phyloP scores from a whole-genome alignment of 2,329 filamentous ascomycete genomes.

The Drechslera avenae region DNA sequence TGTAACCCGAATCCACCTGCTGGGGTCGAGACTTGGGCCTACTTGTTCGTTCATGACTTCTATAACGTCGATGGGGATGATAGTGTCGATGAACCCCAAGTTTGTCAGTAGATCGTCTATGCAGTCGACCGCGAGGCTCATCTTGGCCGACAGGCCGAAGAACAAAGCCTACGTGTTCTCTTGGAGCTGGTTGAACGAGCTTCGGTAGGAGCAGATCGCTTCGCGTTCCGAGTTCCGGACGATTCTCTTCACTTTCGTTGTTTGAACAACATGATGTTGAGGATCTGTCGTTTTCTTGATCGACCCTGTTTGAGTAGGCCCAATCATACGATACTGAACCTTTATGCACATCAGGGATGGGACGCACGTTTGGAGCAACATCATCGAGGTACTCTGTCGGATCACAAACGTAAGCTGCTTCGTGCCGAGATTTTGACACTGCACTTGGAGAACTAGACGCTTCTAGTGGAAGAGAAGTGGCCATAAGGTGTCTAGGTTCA shows the following conservation, averaged over 20 bases:
- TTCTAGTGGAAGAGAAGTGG: slow-evolving; percentile 27
- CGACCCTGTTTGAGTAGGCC: slow-evolving; percentile 25
- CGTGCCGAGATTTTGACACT: background rate
- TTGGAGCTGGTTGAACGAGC: slow-evolving; percentile 24
- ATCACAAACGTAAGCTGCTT: background rate
- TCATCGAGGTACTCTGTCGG: background rate
- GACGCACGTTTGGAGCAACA: slow-evolving; percentile 6
- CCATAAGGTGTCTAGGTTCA: slow-evolving; percentile 30
- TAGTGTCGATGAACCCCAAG: slow-evolving; percentile 14
- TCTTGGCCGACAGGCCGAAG: slow-evolving; percentile 33
- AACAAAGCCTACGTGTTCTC: slow-evolving; percentile 40
- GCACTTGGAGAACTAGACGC: slow-evolving; percentile 15
- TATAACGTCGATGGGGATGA: slow-evolving; percentile 15
- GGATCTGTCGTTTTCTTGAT: slow-evolving; percentile 1
- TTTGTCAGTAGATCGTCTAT: slow-evolving; percentile 13
- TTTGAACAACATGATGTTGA: slow-evolving; percentile 19
- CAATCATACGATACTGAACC: slow-evolving; percentile 33
- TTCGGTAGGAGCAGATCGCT: slow-evolving; percentile 31
- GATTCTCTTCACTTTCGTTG: slow-evolving; percentile 3
- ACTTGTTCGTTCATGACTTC: slow-evolving; percentile 14
- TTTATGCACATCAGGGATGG: slow-evolving; percentile 11
- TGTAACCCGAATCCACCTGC: slow-evolving; percentile 15
- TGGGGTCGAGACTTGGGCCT: slow-evolving; percentile 5
- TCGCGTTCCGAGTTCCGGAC: slow-evolving; percentile 20
- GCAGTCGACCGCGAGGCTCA: slow-evolving; percentile 33